These are phyloP conservation scores for Suillus decipiens DNA, from an alignment of 768 basidiomycete species.

Conservation along the genomic window DNA sequence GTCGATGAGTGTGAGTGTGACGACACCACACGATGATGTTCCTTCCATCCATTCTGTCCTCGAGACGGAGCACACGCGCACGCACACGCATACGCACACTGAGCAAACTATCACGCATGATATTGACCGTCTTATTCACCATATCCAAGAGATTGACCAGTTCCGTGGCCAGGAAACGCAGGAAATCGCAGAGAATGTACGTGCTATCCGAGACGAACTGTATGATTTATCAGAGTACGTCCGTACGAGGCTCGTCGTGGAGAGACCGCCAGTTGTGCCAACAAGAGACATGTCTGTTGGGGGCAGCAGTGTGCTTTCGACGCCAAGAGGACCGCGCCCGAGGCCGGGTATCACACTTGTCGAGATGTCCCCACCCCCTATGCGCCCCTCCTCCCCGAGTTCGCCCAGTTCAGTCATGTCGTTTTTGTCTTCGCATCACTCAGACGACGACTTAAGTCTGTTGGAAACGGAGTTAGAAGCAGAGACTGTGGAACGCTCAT, in stretches of 20 bases:
- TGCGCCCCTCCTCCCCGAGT: slow-evolving; percentile 41
- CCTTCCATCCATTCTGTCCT: slow-evolving; percentile 52
- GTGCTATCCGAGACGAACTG: slow-evolving; percentile 69
- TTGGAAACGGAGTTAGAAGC: slow-evolving; percentile 40
- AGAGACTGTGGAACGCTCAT: slow-evolving; percentile 16
- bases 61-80: slow-evolving; percentile 43
- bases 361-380: slow-evolving; percentile 45
- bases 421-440: slow-evolving; percentile 66
- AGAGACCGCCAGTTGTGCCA: slow-evolving; percentile 20
- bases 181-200: slow-evolving; percentile 66
- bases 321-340: slow-evolving; percentile 28
- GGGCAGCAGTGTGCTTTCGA: slow-evolving; percentile 41
- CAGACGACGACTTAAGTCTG: slow-evolving; percentile 59
- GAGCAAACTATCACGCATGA: slow-evolving; percentile 50
- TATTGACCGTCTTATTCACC: slow-evolving; percentile 52
- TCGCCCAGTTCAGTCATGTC: slow-evolving; percentile 39
- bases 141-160: slow-evolving; percentile 65
- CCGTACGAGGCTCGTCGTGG: slow-evolving; percentile 38
- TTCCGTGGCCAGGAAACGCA: slow-evolving; percentile 62
- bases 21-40: slow-evolving; percentile 45
- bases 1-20: slow-evolving; percentile 49
- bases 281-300: slow-evolving; percentile 47
- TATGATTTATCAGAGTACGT: slow-evolving; percentile 60
- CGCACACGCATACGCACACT: slow-evolving; percentile 39
- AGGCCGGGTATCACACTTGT: slow-evolving; percentile 33